These are phyloP conservation scores for Paecilomyces sp. DNA, from an alignment of 2,329 filamentous ascomycete genomes.

Conservation along the genomic window DNA sequence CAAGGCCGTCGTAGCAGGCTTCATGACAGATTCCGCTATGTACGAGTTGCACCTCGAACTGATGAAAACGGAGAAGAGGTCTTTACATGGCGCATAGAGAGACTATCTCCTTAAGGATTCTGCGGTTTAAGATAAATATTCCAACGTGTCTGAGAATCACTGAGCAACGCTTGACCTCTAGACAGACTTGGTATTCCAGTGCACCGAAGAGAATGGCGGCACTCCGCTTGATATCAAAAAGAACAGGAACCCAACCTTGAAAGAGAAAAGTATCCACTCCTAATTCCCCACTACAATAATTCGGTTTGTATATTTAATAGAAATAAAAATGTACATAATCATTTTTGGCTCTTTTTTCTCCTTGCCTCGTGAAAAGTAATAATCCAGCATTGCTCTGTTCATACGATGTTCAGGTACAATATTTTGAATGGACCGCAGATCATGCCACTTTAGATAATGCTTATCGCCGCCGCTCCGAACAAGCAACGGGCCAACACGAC, in stretches of 20 bases:
- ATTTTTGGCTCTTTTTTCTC: neutral
- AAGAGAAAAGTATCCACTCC: neutral
- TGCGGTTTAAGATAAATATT: neutral
- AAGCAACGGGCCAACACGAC: neutral
- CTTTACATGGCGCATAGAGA: constrained; percentile 32
- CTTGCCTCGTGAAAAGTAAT: neutral
- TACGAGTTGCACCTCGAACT: constrained; percentile 44
- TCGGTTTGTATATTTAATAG: neutral
- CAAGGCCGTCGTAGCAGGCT: constrained; percentile 83
- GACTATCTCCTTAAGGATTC: constrained; percentile 29
- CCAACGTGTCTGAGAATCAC: neutral
- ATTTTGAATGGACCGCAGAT: neutral
- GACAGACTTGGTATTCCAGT: neutral
- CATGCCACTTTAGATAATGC: neutral
- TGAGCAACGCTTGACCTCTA: neutral
- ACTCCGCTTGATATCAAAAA: neutral
- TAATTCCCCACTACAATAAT: neutral
- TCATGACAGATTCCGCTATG: constrained; percentile 90
- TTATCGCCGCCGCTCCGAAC: neutral
- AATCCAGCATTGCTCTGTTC: neutral
- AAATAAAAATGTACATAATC: neutral
- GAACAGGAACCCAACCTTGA: neutral
- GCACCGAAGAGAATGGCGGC: neutral
- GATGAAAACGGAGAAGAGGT: constrained; percentile 57
- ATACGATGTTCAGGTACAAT: neutral